Evolutionary conservation across 129 eudicot genomes (phyloP).

Genomic region (Chrysanthemum seticuspe): DNA sequence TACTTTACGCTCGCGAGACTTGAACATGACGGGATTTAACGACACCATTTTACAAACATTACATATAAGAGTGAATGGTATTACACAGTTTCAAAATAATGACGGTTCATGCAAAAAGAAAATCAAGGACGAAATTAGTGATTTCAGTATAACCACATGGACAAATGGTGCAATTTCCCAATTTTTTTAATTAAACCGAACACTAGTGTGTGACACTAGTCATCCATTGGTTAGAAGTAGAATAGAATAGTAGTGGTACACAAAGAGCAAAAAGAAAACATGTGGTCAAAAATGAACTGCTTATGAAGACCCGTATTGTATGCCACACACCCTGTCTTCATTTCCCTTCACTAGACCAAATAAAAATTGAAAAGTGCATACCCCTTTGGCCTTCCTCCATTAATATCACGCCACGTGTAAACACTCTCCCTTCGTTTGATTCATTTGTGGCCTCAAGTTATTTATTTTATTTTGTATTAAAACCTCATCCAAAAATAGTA

Average conservation of each 20-base stretch:
- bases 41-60: too few relatives aligned
- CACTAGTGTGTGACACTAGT: background rate
- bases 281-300: background rate
- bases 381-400: conserved; percentile 38
- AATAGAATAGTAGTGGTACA: background rate
- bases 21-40: too few relatives aligned
- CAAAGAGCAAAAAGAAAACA: background rate
- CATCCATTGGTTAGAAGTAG: background rate
- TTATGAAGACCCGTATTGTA: background rate
- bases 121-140: too few relatives aligned
- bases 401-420: conserved; percentile 56
- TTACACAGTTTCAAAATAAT: too few relatives aligned
- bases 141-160: too few relatives aligned
- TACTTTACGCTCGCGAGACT: too few relatives aligned
- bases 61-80: too few relatives aligned
- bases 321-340: conserved; percentile 5
- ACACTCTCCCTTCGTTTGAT: conserved; percentile 16
- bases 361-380: conserved; percentile 47
- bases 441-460: conserved; percentile 60
- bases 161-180: too few relatives aligned
- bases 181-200: too few relatives aligned
- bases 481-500: conserved; percentile 14
- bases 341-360: background rate
- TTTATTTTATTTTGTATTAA: background rate
- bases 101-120: too few relatives aligned